Evolutionary conservation across 169 alveolate species (phyloP).

Genomic region (Babesia gibsoni): DNA sequence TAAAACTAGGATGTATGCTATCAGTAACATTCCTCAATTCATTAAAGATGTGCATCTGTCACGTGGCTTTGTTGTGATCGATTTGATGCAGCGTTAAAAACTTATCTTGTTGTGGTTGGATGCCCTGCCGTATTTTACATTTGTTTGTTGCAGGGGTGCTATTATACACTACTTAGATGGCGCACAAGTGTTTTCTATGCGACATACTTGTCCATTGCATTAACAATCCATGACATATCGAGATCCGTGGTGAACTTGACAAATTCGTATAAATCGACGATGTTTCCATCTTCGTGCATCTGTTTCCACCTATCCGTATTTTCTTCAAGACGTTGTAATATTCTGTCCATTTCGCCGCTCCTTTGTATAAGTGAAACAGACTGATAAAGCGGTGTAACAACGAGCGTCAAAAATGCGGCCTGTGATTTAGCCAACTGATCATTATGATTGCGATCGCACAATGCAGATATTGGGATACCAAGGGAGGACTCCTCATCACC

Average conservation of each 20-base stretch:
- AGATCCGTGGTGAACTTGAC: not conserved
- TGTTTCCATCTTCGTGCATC: not conserved
- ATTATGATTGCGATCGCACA: slow-evolving; percentile 91
- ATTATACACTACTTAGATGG: no score
- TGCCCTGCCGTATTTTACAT: no score
- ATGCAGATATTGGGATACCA: slow-evolving; percentile 90
- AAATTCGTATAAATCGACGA: not conserved
- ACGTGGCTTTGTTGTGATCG: no score
- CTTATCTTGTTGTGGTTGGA: no score
- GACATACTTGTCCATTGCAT: no score
- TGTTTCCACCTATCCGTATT: slow-evolving; percentile 27
- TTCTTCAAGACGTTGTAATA: not conserved
- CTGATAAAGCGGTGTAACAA: slow-evolving; percentile 87
- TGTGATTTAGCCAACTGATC: slow-evolving; percentile 89
- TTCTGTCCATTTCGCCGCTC: slow-evolving; percentile 10
- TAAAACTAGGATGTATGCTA: no score
- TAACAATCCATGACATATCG: not conserved
- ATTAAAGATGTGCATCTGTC: no score
- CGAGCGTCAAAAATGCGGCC: slow-evolving; percentile 89
- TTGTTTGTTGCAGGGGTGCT: no score
- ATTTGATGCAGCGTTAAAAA: no score
- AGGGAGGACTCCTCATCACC: slow-evolving; percentile 89
- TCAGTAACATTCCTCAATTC: no score
- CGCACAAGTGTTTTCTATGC: no score
- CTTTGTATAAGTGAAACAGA: slow-evolving; percentile 65